phyloP scores from a whole-genome alignment of 306 rosid species.

The Malus sieversii region DNA sequence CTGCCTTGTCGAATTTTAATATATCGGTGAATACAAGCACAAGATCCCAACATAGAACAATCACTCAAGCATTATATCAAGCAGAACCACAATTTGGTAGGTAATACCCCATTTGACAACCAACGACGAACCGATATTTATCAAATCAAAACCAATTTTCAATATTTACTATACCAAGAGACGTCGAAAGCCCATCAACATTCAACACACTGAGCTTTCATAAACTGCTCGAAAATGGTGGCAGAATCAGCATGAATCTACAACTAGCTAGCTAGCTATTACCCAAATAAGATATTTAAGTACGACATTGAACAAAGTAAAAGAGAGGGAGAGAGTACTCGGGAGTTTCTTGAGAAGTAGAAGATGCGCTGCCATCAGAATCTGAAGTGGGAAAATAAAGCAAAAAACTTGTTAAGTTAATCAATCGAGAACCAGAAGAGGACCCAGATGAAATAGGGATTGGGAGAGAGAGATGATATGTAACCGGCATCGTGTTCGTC shows the following conservation, averaged over 20 bases:
- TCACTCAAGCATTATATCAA: constrained; percentile 26
- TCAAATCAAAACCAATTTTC: constrained; percentile 9
- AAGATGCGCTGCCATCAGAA: constrained; percentile 67
- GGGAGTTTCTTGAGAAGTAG: constrained; percentile 49
- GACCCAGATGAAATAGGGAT: constrained; percentile 22
- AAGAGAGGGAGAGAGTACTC: constrained; percentile 43
- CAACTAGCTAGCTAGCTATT: background rate
- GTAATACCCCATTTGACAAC: constrained; percentile 5
- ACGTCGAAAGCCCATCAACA: constrained; percentile 1
- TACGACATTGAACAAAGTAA: constrained; percentile 13
- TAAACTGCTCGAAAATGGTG: constrained; percentile 15
- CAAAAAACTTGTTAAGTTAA: constrained; percentile 25
- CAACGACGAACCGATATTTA: background rate
- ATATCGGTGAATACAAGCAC: background rate
- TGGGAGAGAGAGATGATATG: constrained; percentile 13
- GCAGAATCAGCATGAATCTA: constrained; percentile 18
- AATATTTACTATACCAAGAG: constrained; percentile 1
- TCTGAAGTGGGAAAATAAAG: constrained; percentile 49
- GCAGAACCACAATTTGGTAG: constrained; percentile 11
- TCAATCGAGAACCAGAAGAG: constrained; percentile 19
- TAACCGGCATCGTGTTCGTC: constrained; percentile 45
- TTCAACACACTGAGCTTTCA: constrained; percentile 12
- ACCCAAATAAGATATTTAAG: constrained; percentile 12
- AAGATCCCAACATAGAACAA: constrained; percentile 52
- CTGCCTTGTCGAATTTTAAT: background rate